phyloP scores from a whole-genome alignment of 2,329 filamentous ascomycete species.

The Magnaporthiopsis incrustans region DNA sequence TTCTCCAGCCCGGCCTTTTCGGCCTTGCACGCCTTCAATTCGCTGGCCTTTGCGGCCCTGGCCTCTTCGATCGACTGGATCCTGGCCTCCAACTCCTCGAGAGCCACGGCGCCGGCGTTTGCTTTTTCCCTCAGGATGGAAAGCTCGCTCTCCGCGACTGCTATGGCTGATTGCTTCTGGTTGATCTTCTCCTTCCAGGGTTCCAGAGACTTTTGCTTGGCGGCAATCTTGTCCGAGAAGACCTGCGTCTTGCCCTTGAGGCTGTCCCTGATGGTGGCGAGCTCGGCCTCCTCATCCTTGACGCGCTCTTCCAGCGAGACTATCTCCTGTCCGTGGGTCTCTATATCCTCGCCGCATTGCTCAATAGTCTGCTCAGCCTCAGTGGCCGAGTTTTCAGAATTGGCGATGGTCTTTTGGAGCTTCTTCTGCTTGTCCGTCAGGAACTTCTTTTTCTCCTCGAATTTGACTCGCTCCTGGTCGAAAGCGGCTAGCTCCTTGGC shows the following conservation, averaged over 20 bases:
- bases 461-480: slow-evolving; percentile 94
- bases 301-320: slow-evolving; percentile 67
- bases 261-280: slow-evolving; percentile 73
- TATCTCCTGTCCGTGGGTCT: slow-evolving; percentile 68
- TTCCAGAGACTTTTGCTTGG: slow-evolving; percentile 88
- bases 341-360: slow-evolving; percentile 70
- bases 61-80: slow-evolving; percentile 64
- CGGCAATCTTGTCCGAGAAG: slow-evolving; percentile 85
- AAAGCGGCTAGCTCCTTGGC: slow-evolving; percentile 85
- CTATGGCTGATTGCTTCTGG: slow-evolving; percentile 87
- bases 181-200: slow-evolving; percentile 98
- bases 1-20: slow-evolving; percentile 67
- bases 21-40: slow-evolving; percentile 68
- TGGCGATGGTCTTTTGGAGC: slow-evolving; percentile 77
- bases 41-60: slow-evolving; percentile 60
- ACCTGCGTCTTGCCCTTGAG: slow-evolving; percentile 94
- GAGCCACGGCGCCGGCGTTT: slow-evolving; percentile 74
- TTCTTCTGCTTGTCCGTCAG: slow-evolving; percentile 87
- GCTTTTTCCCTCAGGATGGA: slow-evolving; percentile 85
- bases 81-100: slow-evolving; percentile 77
- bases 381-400: slow-evolving; percentile 63
- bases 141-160: slow-evolving; percentile 89
- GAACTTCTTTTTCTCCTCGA: slow-evolving; percentile 97
- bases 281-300: slow-evolving; percentile 70
- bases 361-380: slow-evolving; percentile 73